Evolutionary conservation across 2,329 filamentous ascomycete species (phyloP).

Genomic region (Verticillium nonalfalfae): DNA sequence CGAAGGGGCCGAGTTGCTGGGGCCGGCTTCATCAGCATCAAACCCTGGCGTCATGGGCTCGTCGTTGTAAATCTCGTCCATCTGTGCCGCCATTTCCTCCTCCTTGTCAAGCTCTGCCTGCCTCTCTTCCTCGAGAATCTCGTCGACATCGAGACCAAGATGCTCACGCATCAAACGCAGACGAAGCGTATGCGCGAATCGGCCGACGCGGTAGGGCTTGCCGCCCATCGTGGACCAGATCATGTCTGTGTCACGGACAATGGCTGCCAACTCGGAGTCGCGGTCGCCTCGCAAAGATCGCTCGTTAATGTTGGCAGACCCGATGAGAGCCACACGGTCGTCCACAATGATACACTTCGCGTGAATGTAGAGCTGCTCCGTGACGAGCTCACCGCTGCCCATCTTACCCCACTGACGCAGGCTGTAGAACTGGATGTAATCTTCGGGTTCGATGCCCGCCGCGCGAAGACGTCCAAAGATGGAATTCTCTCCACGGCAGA

Average conservation of each 20-base stretch:
- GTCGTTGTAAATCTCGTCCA: constrained; percentile 56
- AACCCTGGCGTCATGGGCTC: constrained; percentile 23
- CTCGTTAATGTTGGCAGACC: constrained; percentile 98
- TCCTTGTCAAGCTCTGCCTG: constrained; percentile 58
- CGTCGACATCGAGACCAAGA: constrained; percentile 90
- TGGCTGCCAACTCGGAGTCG: constrained; percentile 85
- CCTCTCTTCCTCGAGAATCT: constrained; percentile 74
- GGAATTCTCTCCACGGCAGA: constrained; percentile 84
- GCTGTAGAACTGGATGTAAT: constrained; percentile 94
- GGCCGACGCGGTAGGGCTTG: constrained; percentile 79
- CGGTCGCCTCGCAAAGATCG: constrained; percentile 87
- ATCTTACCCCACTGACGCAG: constrained; percentile 90
- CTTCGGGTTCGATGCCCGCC: constrained; percentile 80
- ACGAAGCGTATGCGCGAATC: constrained; percentile 87
- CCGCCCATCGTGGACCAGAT: constrained; percentile 89
- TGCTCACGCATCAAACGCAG: constrained; percentile 96
- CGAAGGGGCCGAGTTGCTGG: constrained; percentile 3
- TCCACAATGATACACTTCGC: constrained; percentile 96
- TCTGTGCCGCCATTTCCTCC: constrained; percentile 48
- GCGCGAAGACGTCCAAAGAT: constrained; percentile 83
- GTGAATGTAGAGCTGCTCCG: constrained; percentile 96
- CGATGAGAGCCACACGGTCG: constrained; percentile 87
- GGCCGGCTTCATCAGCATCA: neutral
- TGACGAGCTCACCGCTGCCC: constrained; percentile 76
- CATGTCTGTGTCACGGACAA: constrained; percentile 91